Conservation (phyloP, 2,329 filamentous ascomycete genomes). For the Sclerotinia nivalis region DNA sequence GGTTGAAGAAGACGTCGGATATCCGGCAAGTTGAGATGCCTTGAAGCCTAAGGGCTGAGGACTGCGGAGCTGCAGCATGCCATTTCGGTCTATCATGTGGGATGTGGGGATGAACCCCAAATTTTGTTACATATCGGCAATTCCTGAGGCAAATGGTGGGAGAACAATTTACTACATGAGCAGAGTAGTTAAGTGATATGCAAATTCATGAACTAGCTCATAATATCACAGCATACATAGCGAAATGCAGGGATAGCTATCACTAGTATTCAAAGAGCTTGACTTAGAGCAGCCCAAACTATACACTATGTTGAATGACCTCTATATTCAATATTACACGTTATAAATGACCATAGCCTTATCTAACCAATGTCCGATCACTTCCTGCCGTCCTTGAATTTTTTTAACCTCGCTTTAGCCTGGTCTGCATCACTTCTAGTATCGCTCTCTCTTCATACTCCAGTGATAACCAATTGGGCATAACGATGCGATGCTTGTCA, state of each 20-base stretch:
- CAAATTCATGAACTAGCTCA: background rate
- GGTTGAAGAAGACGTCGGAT: background rate
- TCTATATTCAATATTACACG: conserved; percentile 1
- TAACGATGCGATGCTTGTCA: conserved; percentile 25
- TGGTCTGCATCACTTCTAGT: conserved; percentile 30
- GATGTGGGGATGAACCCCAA: conserved; percentile 15
- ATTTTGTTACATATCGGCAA: conserved; percentile 22
- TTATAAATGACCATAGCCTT: background rate
- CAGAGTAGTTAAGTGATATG: background rate
- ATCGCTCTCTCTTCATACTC: conserved; percentile 32
- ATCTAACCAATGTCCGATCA: conserved; percentile 20
- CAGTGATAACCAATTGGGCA: conserved; percentile 32
- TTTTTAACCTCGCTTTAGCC: conserved; percentile 23
- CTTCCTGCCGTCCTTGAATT: conserved; percentile 14
- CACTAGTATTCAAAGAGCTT: background rate
- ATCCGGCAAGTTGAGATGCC: background rate
- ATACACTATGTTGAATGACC: background rate
- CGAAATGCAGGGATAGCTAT: background rate
- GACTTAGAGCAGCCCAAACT: background rate
- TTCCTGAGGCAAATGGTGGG: conserved; percentile 15
- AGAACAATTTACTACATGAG: background rate
- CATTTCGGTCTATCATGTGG: background rate
- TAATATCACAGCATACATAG: background rate
- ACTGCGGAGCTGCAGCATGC: background rate
- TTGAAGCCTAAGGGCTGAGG: background rate